Evolutionary conservation across 352 stramenopile species (phyloP).

Genomic region (Plasmopara muralis): DNA sequence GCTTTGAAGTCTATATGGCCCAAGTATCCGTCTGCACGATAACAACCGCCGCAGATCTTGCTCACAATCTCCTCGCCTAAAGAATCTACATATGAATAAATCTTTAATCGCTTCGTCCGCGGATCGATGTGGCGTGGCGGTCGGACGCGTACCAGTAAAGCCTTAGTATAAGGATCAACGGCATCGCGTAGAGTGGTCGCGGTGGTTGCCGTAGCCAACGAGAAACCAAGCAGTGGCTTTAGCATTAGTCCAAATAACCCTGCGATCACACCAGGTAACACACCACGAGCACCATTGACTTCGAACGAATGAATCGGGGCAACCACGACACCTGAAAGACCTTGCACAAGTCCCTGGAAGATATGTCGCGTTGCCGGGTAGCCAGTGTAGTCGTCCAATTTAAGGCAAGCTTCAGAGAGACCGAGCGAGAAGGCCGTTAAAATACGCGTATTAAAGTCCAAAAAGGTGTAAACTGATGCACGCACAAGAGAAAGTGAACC

Average conservation of each 20-base stretch:
- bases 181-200: conserved; percentile 71
- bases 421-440: conserved; percentile 71
- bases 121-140: conserved; percentile 77
- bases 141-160: conserved; percentile 63
- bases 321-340: conserved; percentile 77
- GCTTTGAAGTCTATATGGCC: conserved; percentile 70
- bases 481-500: conserved; percentile 81
- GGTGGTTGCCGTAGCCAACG: conserved; percentile 65
- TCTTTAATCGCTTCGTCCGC: conserved; percentile 69
- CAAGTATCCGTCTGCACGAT: conserved; percentile 72
- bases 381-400: conserved; percentile 84
- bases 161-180: conserved; percentile 74
- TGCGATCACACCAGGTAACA: conserved; percentile 70
- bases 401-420: conserved; percentile 78
- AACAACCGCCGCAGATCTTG: conserved; percentile 71
- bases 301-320: conserved; percentile 81
- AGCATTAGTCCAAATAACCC: conserved; percentile 75
- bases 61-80: conserved; percentile 83
- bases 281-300: conserved; percentile 62
- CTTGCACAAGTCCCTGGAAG: conserved; percentile 82
- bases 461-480: conserved; percentile 77
- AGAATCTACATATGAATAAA: conserved; percentile 85
- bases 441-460: conserved; percentile 87
- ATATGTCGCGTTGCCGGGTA: conserved; percentile 82
- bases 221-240: conserved; percentile 74